phyloP scores from a whole-genome alignment of 1,284 basidiomycete species.

The Microbotryum silenes-acaulis region DNA sequence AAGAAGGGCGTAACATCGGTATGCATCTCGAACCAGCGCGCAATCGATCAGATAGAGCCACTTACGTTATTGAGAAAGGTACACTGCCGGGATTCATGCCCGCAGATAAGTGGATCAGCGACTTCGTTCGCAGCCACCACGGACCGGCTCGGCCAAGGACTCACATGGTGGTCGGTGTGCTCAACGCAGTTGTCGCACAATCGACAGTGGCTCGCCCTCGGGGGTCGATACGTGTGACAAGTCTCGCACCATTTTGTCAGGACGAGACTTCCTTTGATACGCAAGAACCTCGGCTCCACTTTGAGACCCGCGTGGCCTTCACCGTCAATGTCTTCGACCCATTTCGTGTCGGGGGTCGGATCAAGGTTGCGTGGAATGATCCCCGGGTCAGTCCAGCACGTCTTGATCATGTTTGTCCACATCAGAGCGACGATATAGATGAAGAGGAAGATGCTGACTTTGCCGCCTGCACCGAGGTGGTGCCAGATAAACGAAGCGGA shows the following conservation, averaged over 20 bases:
- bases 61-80: slow-evolving; percentile 76
- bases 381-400: slow-evolving; percentile 75
- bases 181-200: slow-evolving; percentile 95
- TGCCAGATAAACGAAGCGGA: slow-evolving; percentile 69
- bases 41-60: not conserved
- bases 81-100: slow-evolving; percentile 58
- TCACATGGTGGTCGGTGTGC: slow-evolving; percentile 41
- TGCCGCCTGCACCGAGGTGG: slow-evolving; percentile 68
- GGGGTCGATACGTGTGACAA: slow-evolving; percentile 75
- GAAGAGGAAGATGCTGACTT: slow-evolving; percentile 62
- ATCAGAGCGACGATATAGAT: slow-evolving; percentile 31
- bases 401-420: slow-evolving; percentile 58
- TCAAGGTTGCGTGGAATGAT: slow-evolving; percentile 80
- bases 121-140: not conserved
- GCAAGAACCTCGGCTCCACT: slow-evolving; percentile 69
- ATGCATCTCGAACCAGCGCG: not conserved
- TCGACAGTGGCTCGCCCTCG: slow-evolving; percentile 84
- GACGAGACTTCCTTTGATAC: slow-evolving; percentile 55
- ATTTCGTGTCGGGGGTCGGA: slow-evolving; percentile 58
- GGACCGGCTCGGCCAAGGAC: not conserved
- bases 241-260: slow-evolving; percentile 61
- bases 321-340: slow-evolving; percentile 41
- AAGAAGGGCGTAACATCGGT: no score
- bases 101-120: not conserved
- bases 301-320: slow-evolving; percentile 13